Evolutionary conservation across 2,329 filamentous ascomycete genomes (phyloP).

Genomic region (Aspergillus calidoustus): DNA sequence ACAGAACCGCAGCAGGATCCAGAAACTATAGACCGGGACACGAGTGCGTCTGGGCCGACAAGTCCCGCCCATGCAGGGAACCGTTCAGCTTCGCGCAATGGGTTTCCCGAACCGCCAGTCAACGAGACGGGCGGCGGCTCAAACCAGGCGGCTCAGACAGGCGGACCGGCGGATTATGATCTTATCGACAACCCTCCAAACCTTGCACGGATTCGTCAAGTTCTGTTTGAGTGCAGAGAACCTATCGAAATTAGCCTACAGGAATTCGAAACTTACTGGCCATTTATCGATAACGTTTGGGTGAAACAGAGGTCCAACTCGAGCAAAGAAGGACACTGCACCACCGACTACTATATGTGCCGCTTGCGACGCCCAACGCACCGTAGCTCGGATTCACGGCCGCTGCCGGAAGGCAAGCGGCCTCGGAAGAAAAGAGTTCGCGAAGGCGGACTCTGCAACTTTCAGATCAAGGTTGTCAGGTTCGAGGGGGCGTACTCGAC

Average conservation of each 20-base stretch:
- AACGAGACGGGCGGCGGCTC: background rate
- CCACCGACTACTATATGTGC: constrained; percentile 54
- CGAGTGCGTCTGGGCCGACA: background rate
- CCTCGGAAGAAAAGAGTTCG: constrained; percentile 49
- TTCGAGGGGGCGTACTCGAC: constrained; percentile 50
- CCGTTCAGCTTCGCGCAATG: constrained; percentile 4
- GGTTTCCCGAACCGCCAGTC: background rate
- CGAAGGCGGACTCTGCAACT: constrained; percentile 53
- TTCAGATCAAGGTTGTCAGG: constrained; percentile 53
- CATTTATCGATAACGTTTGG: constrained; percentile 57
- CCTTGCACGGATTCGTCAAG: constrained; percentile 47
- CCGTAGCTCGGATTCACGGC: constrained; percentile 46
- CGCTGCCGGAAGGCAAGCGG: constrained; percentile 51
- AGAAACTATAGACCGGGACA: background rate
- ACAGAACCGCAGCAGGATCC: background rate
- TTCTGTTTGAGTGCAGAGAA: constrained; percentile 52
- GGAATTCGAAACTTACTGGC: constrained; percentile 54
- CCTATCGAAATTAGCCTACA: constrained; percentile 51
- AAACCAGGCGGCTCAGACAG: constrained; percentile 1
- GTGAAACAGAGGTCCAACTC: constrained; percentile 51
- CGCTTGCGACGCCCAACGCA: constrained; percentile 47
- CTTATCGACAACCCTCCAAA: constrained; percentile 50
- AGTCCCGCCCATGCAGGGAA: background rate
- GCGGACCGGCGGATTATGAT: constrained; percentile 27
- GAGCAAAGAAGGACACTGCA: constrained; percentile 47